These are phyloP conservation scores for Aspergillus pseudoviridinutans DNA, from an alignment of 2,329 filamentous ascomycete genomes.

Conservation along the genomic window DNA sequence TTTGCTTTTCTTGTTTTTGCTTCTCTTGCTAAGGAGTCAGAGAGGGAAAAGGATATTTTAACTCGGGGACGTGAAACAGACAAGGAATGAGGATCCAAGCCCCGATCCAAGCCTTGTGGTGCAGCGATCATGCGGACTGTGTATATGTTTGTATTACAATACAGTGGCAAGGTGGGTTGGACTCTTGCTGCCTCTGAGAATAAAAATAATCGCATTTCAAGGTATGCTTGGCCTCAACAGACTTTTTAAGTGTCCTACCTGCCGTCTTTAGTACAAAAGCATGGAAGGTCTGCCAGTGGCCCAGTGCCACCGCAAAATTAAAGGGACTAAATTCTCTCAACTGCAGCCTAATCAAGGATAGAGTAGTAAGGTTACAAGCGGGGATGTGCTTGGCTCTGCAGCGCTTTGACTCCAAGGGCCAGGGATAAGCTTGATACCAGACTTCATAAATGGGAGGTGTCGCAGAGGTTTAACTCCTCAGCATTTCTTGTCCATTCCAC, in stretches of 20 bases:
- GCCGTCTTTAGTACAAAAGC: no score
- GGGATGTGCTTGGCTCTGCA: slow-evolving; percentile 19
- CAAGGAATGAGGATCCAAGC: background rate
- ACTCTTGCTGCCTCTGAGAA: no score
- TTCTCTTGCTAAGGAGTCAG: background rate
- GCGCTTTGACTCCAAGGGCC: slow-evolving; percentile 16
- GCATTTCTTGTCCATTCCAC: background rate
- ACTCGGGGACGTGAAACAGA: background rate
- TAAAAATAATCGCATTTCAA: background rate
- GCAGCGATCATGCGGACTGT: background rate
- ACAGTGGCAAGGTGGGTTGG: background rate
- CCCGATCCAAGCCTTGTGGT: background rate
- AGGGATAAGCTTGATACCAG: background rate
- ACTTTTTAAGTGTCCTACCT: background rate
- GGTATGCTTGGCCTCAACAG: background rate
- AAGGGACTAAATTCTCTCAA: background rate
- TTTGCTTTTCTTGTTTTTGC: background rate
- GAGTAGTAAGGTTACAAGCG: slow-evolving; percentile 3
- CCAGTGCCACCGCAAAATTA: background rate
- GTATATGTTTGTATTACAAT: background rate
- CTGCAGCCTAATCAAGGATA: background rate
- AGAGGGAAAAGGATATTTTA: background rate
- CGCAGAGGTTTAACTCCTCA: background rate
- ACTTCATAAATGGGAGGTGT: slow-evolving; percentile 6
- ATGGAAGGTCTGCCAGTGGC: background rate